Base-by-base conservation (phyloP, 345 rosid genomes). In the Carallia brachiata region DNA sequence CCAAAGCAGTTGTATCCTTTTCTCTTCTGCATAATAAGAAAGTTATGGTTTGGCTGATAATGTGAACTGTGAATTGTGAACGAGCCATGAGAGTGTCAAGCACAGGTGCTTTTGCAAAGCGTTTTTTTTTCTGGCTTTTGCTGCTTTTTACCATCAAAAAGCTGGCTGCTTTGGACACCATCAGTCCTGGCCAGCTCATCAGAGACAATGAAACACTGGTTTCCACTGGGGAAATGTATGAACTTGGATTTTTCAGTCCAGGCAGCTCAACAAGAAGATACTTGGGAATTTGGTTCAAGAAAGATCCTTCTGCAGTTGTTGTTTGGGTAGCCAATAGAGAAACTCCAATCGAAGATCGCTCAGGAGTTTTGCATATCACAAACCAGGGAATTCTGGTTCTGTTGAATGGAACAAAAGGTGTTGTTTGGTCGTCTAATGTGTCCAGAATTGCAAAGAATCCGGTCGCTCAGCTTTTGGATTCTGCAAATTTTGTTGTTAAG, bases 261-360 rank as follows among this genome's bases (percentile, higher is more conserved):
- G 71, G 71, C 52, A 55, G 39, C 18, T 64, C 81, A 27, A 17
- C 27, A 5, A 50, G 63, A 12, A 48, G 74, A 19, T 73, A 73
- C 61, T 6, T 74, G 16, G 82, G 73, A 18, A 70, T 78, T 2
- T 78, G 82, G 82, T 74, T 66, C 64, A 71, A 74, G 53, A 78
- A 70, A 32, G 57, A 23, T 23, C 23, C 76, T 16, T 0, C 16
- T 2, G 70, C 58, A 44, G 74, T 70, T 30, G 75, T 78, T 54
- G 64, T 66, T 53, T 76, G 79, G 79, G 75, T 73, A 6, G 81
- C 81, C 47, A 78, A 78, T 36, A 65, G 81, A 70, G 54, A 78
- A 40, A 27, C 23, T 7, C 74, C 77, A 19, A 58, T 72, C 28
- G 36, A 7, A 4, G 55, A 36, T 66, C 30, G 53, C 32, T 58